Conservation (phyloP, 495 filamentous ascomycete species). For the Neurospora hispaniola region DNA sequence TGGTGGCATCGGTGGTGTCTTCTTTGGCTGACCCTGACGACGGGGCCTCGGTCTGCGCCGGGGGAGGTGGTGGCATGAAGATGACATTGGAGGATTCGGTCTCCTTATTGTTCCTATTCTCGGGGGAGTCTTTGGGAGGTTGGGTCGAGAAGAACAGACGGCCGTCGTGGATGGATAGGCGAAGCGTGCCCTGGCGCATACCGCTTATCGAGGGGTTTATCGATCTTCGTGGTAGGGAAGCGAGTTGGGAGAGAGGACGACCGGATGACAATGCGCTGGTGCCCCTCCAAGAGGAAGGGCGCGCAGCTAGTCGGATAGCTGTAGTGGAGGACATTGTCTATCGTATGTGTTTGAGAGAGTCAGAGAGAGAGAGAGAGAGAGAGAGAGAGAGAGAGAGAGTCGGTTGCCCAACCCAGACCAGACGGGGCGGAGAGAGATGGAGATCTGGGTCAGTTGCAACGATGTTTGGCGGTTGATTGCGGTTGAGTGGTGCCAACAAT, state of each 20-base stretch:
- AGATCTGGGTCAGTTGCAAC: neutral
- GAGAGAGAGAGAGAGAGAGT: neutral
- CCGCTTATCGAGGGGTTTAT: neutral
- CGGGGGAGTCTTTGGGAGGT: constrained; percentile 10
- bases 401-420: neutral
- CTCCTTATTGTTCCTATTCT: constrained; percentile 1
- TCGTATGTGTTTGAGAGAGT: neutral
- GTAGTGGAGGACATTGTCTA: constrained; percentile 18
- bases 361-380: neutral
- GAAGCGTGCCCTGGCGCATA: neutral
- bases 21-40: neutral
- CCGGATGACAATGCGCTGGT: neutral
- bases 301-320: constrained; percentile 20
- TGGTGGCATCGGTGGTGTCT: neutral
- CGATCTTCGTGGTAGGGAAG: neutral
- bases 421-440: neutral
- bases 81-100: neutral
- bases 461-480: neutral
- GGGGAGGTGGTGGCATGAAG: neutral
- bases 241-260: neutral
- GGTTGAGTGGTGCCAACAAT: neutral
- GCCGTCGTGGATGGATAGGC: neutral
- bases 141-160: constrained; percentile 13
- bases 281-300: constrained; percentile 10
- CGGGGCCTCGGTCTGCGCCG: neutral